Evolutionary conservation across 1,284 basidiomycete genomes (phyloP), one percentile per base, ranked within the genome.

Genomic region (Trichosporon inkin): DNA sequence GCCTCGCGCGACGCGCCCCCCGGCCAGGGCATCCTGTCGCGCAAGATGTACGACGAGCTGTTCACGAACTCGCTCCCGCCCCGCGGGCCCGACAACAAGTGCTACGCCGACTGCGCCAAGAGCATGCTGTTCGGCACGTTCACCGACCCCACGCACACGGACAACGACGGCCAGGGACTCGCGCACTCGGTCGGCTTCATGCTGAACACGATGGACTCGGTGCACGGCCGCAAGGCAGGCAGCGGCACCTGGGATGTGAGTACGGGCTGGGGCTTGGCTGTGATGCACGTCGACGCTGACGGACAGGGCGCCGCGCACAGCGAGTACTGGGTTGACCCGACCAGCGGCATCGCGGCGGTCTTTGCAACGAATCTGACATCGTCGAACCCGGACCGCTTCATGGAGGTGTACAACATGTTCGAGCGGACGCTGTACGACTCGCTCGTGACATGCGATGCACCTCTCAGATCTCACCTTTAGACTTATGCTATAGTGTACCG

Each of bases 361-460:
- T 64, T 63, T 40, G 60, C 62, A 28, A 66, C 69, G 22, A 61
- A 71, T 35, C 58, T 73, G 17, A 40, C 66, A 17, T 17, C 65
- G 3, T 19, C 55, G 2, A 60, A 62, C 13, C 68, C 68, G 11
- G 66, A 68, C 47, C 62, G 62, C 8, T 70, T 64, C 59, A 62
- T 64, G 51, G 41, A 58, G 20, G 56, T 67, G 14, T 75, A 71
- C 61, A 64, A 68, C 24, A 59, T 58, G 44, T 74, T 64, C 52
- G 72, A 75, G 62, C 59, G 66, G 54, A 60, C 63, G 1, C 28
- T 75, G 32, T 75, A 75, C 55, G 66, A 70, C 28, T 53, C 61
- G 38, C 61, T 73, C 56, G 58, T 32, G 28, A 32, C 28, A 32
- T 32, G 28, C 28, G 28, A 32, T 32, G 28, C 28, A 8, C 28